Evolutionary conservation across 768 basidiomycete genomes (phyloP).

Genomic region (Kwoniella dejecticola): DNA sequence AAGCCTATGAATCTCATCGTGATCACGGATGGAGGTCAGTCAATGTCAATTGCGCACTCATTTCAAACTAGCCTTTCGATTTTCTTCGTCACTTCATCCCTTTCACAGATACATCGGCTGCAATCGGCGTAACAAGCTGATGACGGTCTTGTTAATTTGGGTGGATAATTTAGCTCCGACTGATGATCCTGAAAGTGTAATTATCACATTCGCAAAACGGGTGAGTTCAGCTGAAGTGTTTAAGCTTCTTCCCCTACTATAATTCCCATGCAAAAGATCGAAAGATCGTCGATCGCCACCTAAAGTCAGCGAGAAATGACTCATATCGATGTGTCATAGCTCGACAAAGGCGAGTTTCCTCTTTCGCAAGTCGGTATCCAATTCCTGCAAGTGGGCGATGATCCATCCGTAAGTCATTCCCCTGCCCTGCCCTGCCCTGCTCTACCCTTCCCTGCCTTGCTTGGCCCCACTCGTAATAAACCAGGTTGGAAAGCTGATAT

Average conservation of each 20-base stretch:
- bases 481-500: no score
- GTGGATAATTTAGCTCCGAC: slow-evolving; percentile 57
- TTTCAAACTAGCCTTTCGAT: no score
- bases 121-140: no score
- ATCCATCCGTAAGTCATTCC: slow-evolving; percentile 34
- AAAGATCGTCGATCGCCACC: slow-evolving; percentile 2
- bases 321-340: slow-evolving; percentile 46
- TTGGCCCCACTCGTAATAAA: no score
- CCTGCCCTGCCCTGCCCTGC: no score
- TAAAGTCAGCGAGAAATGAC: no score
- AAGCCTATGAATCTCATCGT: slow-evolving; percentile 51
- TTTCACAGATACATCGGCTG: no score
- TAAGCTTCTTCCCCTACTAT: no score
- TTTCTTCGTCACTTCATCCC: background rate
- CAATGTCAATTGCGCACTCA: no score
- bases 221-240: no score
- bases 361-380: slow-evolving; percentile 68
- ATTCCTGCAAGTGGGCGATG: slow-evolving; percentile 69
- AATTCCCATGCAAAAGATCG: background rate
- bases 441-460: no score
- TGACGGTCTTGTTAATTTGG: background rate
- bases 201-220: slow-evolving; percentile 57
- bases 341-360: slow-evolving; percentile 61
- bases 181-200: slow-evolving; percentile 55
- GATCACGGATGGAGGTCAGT: slow-evolving; percentile 44